Evolutionary conservation across 148 eudicot species (phyloP).

Genomic region (Gaultheria prostrata): DNA sequence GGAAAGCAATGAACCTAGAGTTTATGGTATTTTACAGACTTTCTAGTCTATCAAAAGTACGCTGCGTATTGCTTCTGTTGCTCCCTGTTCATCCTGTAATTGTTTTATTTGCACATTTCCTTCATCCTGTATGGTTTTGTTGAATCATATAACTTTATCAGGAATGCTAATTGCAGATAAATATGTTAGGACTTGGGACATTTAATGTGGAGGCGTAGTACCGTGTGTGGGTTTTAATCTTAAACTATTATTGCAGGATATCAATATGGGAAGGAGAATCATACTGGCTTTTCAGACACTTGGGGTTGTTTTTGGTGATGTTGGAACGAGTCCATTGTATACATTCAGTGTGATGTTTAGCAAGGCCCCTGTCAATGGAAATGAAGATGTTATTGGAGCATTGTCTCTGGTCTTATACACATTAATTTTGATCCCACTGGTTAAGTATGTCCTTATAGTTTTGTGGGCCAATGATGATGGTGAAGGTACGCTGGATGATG

Average conservation of each 20-base stretch:
- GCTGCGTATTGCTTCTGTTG: not conserved
- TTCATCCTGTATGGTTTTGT: slow-evolving; percentile 4
- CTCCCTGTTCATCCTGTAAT: not conserved
- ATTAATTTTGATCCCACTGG: slow-evolving; percentile 65
- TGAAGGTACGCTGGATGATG: slow-evolving; percentile 60
- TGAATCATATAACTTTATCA: not conserved
- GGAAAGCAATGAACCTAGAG: not conserved
- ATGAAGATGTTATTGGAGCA: slow-evolving; percentile 93
- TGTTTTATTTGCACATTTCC: not conserved
- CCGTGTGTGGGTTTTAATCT: slow-evolving; percentile 13
- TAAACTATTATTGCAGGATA: slow-evolving; percentile 64
- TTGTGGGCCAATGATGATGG: slow-evolving; percentile 98
- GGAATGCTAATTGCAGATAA: not conserved
- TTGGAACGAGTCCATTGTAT: slow-evolving; percentile 94
- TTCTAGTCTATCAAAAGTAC: not conserved
- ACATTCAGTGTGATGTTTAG: slow-evolving; percentile 95
- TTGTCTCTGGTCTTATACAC: slow-evolving; percentile 89
- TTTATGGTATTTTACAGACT: not conserved
- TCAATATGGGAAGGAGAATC: slow-evolving; percentile 58
- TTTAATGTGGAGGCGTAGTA: not conserved
- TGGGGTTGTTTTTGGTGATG: slow-evolving; percentile 97
- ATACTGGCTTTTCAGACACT: slow-evolving; percentile 74
- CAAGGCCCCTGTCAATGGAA: slow-evolving; percentile 81
- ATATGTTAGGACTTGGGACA: not conserved
- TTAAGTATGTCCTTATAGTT: slow-evolving; percentile 85